Percentiles rank a stretch among this genome's conserved stretches.
These are phyloP conservation scores for Melocanna baccifera DNA, from an alignment of 176 grass and related monocot genomes.

Conservation along the genomic window DNA sequence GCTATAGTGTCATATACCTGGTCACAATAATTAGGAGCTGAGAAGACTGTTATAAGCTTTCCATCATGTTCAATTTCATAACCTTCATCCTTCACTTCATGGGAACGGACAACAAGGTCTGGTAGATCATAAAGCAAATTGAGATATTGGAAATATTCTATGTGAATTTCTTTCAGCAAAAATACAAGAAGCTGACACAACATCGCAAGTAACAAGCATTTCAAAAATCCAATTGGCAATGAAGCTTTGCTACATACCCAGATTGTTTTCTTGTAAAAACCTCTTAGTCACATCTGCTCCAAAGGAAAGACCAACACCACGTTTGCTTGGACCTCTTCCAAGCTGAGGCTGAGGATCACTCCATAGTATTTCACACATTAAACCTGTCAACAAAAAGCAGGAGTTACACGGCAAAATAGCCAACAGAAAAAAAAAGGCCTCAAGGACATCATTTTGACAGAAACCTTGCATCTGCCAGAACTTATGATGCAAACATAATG, in stretches of 20 bases:
- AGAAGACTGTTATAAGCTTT: conserved; percentile 91
- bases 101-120: conserved; percentile 88
- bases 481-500: neutral
- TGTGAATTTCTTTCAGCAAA: neutral
- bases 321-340: conserved; percentile 87
- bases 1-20: conserved; percentile 43
- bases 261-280: conserved; percentile 65
- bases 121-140: conserved; percentile 4
- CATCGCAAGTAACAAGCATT: neutral
- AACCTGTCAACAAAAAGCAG: conserved; percentile 30
- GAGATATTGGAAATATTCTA: neutral
- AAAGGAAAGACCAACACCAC: conserved; percentile 85
- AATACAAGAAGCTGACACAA: neutral
- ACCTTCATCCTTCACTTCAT: conserved; percentile 95
- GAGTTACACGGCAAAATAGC: conserved; percentile 7
- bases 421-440: neutral
- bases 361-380: conserved; percentile 95
- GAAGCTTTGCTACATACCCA: conserved; percentile 30
- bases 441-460: neutral
- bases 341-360: conserved; percentile 82
- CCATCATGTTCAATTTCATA: conserved; percentile 86
- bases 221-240: conserved; percentile 11
- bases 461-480: neutral
- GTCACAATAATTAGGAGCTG: conserved; percentile 88
- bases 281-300: conserved; percentile 81